Percentiles rank a stretch among this genome's conserved stretches.
Evolutionary conservation across 805 yeast species (phyloP).

Genomic region (Kazachstania kunashirensis): DNA sequence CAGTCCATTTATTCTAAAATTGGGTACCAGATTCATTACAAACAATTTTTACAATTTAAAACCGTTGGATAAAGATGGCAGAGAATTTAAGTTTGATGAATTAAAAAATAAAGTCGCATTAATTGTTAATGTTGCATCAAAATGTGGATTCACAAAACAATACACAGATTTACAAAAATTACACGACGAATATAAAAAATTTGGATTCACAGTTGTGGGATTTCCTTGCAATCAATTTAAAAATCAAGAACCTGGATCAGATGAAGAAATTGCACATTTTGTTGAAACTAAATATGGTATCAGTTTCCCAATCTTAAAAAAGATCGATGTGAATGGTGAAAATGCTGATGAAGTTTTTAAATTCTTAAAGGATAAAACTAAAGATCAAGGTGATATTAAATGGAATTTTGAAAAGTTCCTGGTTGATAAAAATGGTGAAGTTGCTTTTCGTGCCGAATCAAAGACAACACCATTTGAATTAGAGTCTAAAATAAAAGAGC

Average conservation of each 20-base stretch:
- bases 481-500: slow-evolving; percentile 47
- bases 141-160: slow-evolving; percentile 73
- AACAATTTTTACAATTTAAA: slow-evolving; percentile 53
- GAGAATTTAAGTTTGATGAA: slow-evolving; percentile 47
- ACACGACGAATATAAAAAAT: slow-evolving; percentile 51
- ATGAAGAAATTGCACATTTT: slow-evolving; percentile 59
- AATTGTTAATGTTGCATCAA: slow-evolving; percentile 81
- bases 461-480: slow-evolving; percentile 56
- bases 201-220: slow-evolving; percentile 62
- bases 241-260: slow-evolving; percentile 63
- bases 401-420: slow-evolving; percentile 78
- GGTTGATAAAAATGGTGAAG: slow-evolving; percentile 45
- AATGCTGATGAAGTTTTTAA: slow-evolving; percentile 71
- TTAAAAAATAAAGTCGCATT: slow-evolving; percentile 73
- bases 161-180: slow-evolving; percentile 61
- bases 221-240: slow-evolving; percentile 93
- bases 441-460: slow-evolving; percentile 54
- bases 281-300: slow-evolving; percentile 83
- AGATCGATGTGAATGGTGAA: slow-evolving; percentile 83
- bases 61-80: slow-evolving; percentile 50
- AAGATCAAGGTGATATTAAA: slow-evolving; percentile 56
- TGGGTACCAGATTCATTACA: slow-evolving; percentile 1
- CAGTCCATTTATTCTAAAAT: background rate
- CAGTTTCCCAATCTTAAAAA: slow-evolving; percentile 77
- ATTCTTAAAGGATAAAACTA: slow-evolving; percentile 57